Base-by-base conservation (phyloP, 352 stramenopile genomes). In the Phytophthora sojae region DNA sequence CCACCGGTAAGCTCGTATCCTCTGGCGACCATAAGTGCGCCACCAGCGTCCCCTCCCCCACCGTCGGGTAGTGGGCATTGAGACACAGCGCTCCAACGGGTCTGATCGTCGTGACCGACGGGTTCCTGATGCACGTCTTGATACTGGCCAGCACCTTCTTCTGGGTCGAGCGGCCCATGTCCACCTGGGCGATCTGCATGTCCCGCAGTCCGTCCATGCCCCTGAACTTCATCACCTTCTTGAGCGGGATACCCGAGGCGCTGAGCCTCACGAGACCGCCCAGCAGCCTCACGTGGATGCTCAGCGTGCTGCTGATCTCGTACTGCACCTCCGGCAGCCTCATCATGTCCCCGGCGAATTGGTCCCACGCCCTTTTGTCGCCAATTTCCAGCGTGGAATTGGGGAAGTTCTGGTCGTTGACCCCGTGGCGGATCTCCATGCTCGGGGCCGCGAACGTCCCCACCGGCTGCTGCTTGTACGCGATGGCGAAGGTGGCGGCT, bases 111-210 rank as follows among this genome's bases (percentile, higher is more conserved):
- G 86, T 86, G 39, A 83, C 73, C n/a, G 88, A 95, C n/a, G 88
- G 88, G 39, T 95, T 95, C 29, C 76, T 81, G n/a, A 95, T 65
- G 60, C 88, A 95, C n/a, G 88, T 90, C 64, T 88, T 89, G 77
- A 95, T 93, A 4, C 59, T 82, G 12, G 84, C 78, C 37, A 89
- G n/a, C 56, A 93, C 85, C 30, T 87, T 64, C 47, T 79, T 72
- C 29, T 79, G 60, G 4, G 85, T 95, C 25, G 88, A 95, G 29
- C 83, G 54, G 15, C 61, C 73, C 88, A 95, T 91, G 32, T 89
- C 69, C 23, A 93, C 81, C 9, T 74, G 71, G 2, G 58, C 73
- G 52, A 95, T 93, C 45, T 81, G 73, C 85, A 95, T 89, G 52
- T 77, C 73, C 63, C 74, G 73, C 50, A 95, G 76, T 14, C 84